These are phyloP conservation scores for Pseudogymnoascus sp. DNA, from an alignment of 2,329 filamentous ascomycete genomes.

Conservation along the genomic window DNA sequence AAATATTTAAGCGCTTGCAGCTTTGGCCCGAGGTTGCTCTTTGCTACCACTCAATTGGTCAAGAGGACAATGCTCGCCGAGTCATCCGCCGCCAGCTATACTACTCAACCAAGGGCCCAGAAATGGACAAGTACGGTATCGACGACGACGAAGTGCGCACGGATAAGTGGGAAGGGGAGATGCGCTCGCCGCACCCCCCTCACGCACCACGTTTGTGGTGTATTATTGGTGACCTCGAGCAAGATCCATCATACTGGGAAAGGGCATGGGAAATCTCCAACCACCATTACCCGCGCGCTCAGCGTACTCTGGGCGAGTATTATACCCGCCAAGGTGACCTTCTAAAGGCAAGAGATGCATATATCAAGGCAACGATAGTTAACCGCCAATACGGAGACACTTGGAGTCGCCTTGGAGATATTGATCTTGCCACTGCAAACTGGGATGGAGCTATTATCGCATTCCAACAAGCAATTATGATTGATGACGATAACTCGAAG, in stretches of 20 bases:
- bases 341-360: slow-evolving; percentile 66
- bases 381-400: slow-evolving; percentile 76
- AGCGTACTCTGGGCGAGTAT: slow-evolving; percentile 76
- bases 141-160: slow-evolving; percentile 47
- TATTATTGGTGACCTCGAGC: slow-evolving; percentile 84
- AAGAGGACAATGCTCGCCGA: slow-evolving; percentile 73
- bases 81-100: slow-evolving; percentile 76
- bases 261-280: slow-evolving; percentile 84
- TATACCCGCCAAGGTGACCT: slow-evolving; percentile 63
- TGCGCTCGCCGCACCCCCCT: slow-evolving; percentile 62
- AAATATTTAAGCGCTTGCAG: slow-evolving; percentile 88
- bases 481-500: slow-evolving; percentile 82
- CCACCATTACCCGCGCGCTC: slow-evolving; percentile 74
- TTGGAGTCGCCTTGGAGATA: slow-evolving; percentile 89
- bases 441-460: slow-evolving; percentile 76
- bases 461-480: slow-evolving; percentile 73
- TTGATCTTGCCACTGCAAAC: slow-evolving; percentile 67
- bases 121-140: slow-evolving; percentile 33
- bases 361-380: slow-evolving; percentile 66
- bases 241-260: slow-evolving; percentile 66
- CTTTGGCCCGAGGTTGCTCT: slow-evolving; percentile 94
- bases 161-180: slow-evolving; percentile 56
- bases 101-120: slow-evolving; percentile 46
- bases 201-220: slow-evolving; percentile 87
- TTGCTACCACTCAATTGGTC: slow-evolving; percentile 50